Percentiles rank a stretch among this genome's conserved stretches.
Conservation (phyloP, 345 rosid genomes). For the Moricandia arvensis region DNA sequence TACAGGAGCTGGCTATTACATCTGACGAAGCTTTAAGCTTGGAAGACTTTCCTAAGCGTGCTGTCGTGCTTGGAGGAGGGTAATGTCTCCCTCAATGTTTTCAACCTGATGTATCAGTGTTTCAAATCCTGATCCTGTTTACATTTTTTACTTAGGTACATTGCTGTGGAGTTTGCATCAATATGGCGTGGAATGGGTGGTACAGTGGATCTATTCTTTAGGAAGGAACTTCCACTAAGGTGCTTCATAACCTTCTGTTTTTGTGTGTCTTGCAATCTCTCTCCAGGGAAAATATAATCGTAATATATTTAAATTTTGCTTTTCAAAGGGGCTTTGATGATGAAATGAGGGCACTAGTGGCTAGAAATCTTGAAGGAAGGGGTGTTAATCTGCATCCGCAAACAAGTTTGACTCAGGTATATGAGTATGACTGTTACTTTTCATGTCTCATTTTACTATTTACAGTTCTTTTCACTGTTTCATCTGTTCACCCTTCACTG, state of each 20-base stretch:
- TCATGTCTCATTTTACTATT: constrained; percentile 1
- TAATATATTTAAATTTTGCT: background rate
- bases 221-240: constrained; percentile 97
- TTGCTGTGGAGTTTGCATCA: constrained; percentile 99
- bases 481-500: constrained; percentile 16
- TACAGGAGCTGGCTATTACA: constrained; percentile 90
- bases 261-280: background rate
- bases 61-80: constrained; percentile 97
- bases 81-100: constrained; percentile 24
- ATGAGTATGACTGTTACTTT: constrained; percentile 1
- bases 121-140: background rate
- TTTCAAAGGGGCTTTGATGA: constrained; percentile 89
- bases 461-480: constrained; percentile 15
- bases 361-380: constrained; percentile 93
- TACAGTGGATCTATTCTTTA: constrained; percentile 79
- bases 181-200: constrained; percentile 99
- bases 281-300: background rate
- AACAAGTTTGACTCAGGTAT: constrained; percentile 76
- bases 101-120: constrained; percentile 22
- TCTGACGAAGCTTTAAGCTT: constrained; percentile 98
- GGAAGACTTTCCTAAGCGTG: constrained; percentile 93
- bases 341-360: constrained; percentile 97
- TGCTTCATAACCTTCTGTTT: constrained; percentile 32
- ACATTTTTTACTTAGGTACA: constrained; percentile 58
- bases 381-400: constrained; percentile 82